Evolutionary conservation across 805 yeast genomes (phyloP), one percentile per base, ranked within the genome.

Genomic region (Schwanniomyces sp.): DNA sequence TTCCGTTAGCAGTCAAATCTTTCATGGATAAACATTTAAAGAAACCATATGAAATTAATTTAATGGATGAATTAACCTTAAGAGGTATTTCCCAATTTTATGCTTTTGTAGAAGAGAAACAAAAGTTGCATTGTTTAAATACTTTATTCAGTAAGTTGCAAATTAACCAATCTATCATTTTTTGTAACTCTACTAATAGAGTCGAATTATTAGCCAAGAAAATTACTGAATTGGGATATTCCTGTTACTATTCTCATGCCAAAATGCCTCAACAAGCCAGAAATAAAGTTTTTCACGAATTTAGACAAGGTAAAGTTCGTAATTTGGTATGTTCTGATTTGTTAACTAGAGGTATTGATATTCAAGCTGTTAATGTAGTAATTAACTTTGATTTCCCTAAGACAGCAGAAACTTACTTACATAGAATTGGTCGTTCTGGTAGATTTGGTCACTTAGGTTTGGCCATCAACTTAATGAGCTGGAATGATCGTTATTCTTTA

Each of bases 351-450:
- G 98, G 99, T 81, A 94, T 94, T 61, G 99, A 94, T 78, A 92
- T 94, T 60, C 98, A 94, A 72, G 98, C 98, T 6, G 99, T 94
- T 54, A 94, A 94, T 64, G 98, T 94, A 41, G 99, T 94, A 43
- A 88, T 94, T 61, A 94, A 94, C 74, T 94, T 94, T 67, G 99
- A 94, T 69, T 94, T 94, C 86, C 99, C 99, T 52, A 92, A 92
- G 69, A 90, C 86, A 45, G 97, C 98, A 7, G 99, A 94, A 70
- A 94, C 98, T 36, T 94, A 94, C 67, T 80, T 94, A 59, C 99
- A 94, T 75, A 88, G 98, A 80, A 94, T 92, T 59, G 98, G 98
- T 79, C 90, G 99, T 78, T 91, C 97, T 7, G 98, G 99, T 57
- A 88, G 99, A 78, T 94, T 89, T 63, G 99, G 99, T 56, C 99